Conservation (phyloP, 768 basidiomycete genomes). For the Boletus insuetus region DNA sequence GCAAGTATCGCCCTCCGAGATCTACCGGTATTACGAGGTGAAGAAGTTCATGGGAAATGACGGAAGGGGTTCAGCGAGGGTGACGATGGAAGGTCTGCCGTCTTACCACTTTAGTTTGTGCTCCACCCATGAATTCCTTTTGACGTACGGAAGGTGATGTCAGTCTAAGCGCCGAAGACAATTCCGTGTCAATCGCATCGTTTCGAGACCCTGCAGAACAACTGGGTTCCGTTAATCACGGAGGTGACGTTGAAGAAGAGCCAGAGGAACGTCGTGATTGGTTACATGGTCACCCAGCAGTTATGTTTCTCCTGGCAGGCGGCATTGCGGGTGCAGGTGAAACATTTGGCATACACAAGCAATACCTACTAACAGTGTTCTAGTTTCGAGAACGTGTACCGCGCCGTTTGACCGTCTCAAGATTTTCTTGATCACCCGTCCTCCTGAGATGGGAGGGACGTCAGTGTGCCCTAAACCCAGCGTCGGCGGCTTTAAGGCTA, state of each 20-base stretch:
- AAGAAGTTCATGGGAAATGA: slow-evolving; percentile 68
- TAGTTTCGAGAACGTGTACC: slow-evolving; percentile 96
- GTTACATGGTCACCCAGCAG: slow-evolving; percentile 67
- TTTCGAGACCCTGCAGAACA: slow-evolving; percentile 12
- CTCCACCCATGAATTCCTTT: slow-evolving; percentile 21
- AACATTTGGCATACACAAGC: slow-evolving; percentile 19
- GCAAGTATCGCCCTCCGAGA: slow-evolving; percentile 76
- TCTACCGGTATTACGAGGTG: slow-evolving; percentile 80
- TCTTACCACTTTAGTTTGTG: slow-evolving; percentile 13
- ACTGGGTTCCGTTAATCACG: slow-evolving; percentile 25
- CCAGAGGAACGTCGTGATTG: slow-evolving; percentile 59
- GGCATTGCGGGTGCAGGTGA: slow-evolving; percentile 92
- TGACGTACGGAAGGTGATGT: slow-evolving; percentile 61
- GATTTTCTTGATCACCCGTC: slow-evolving; percentile 90
- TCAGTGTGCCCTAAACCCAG: slow-evolving; percentile 42
- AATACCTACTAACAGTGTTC: slow-evolving; percentile 3
- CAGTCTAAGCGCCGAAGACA: slow-evolving; percentile 74
- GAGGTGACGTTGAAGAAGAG: slow-evolving; percentile 50
- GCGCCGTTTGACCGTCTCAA: slow-evolving; percentile 98
- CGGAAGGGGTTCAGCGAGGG: slow-evolving; percentile 72
- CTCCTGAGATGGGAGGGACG: slow-evolving; percentile 66
- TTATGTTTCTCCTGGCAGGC: slow-evolving; percentile 91
- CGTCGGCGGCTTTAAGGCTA: slow-evolving; percentile 57
- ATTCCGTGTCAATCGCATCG: slow-evolving; percentile 39
- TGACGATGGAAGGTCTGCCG: slow-evolving; percentile 82